Evolutionary conservation across 257 asterid genomes (phyloP), one percentile per base, ranked within the genome.

Genomic region (Cynanchum wilfordii): DNA sequence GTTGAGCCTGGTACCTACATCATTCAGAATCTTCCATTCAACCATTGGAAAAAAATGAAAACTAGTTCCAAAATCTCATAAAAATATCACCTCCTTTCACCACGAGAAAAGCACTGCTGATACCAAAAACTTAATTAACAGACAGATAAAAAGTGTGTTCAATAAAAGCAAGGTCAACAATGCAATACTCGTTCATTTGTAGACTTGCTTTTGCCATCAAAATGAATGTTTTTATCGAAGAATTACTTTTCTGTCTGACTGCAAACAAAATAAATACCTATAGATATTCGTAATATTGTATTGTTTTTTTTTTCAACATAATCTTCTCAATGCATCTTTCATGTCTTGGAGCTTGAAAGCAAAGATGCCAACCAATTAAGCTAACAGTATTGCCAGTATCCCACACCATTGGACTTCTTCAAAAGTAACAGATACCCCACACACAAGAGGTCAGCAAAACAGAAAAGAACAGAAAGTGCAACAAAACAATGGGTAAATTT

Each of bases 1-100:
- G 96, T 73, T 82, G 93, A 76, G 96, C 94, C 87, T 93, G 96
- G 81, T 89, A 93, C 83, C 98, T 93, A 72, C 19, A 77, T 69
- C 63, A 71, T 57, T 45, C 78, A 83, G 58, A 69, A 80, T 71
- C 65, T 27, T 36, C 60, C 57, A 12, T 47, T 17, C 24, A 51
- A 13, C 49, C 24, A 76, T 42, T 8, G 33, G 71, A 57, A 65
- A 57, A 65, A 30, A 54, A 2, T 29, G 30, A 44, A 36, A 22
- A 15, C 40, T 20, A 42, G 24, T 66, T 38, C 47, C 51, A 68
- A 27, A 58, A 47, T 30, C 25, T 27, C 29, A 47, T 33, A 19
- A 30, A 16, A 50, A 1, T 6, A 30, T 16, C 12, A 30, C 24
- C 65, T 54, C 29, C 52, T 20, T 16, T 16, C 0, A 27, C 22